A percentile compares a stretch with the other conserved stretches of the same genome.
Conservation (phyloP, 441 rosid genomes). For the Dalechampia spathulata region DNA sequence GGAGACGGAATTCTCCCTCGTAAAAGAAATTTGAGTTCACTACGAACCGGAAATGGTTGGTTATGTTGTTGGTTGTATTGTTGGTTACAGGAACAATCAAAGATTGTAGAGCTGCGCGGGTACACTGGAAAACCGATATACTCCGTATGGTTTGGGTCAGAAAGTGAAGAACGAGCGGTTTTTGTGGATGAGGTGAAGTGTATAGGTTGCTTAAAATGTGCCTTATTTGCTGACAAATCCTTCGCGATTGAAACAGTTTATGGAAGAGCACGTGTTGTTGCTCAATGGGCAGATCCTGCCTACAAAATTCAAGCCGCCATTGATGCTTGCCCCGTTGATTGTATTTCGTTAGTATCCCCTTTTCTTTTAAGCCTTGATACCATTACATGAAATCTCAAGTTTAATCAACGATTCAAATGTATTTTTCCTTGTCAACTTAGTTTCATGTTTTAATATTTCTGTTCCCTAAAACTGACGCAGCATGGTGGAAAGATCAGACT, state of each 20-base stretch:
- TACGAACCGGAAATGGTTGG: no score
- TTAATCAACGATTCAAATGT: no score
- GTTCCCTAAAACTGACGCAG: constrained; percentile 20
- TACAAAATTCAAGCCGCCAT: constrained; percentile 69
- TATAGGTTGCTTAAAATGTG: constrained; percentile 88
- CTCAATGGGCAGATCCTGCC: constrained; percentile 92
- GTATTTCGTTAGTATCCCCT: constrained; percentile 53
- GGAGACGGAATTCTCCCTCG: no score
- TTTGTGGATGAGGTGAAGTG: constrained; percentile 96
- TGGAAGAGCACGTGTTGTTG: constrained; percentile 87
- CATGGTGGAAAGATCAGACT: constrained; percentile 68
- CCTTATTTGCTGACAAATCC: constrained; percentile 64
- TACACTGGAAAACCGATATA: constrained; percentile 71
- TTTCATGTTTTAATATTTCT: no score
- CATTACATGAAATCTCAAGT: no score
- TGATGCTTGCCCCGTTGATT: constrained; percentile 71
- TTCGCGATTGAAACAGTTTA: constrained; percentile 68
- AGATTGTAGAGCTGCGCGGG: constrained; percentile 56
- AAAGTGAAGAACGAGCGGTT: constrained; percentile 63
- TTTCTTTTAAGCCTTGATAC: no score
- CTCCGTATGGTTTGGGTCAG: constrained; percentile 73
- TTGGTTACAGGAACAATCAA: constrained; percentile 57
- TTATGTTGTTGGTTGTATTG: no score
- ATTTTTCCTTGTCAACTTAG: no score
- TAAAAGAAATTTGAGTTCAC: no score